Conservation (phyloP, 441 rosid genomes). For the Flueggea neowawraea region DNA sequence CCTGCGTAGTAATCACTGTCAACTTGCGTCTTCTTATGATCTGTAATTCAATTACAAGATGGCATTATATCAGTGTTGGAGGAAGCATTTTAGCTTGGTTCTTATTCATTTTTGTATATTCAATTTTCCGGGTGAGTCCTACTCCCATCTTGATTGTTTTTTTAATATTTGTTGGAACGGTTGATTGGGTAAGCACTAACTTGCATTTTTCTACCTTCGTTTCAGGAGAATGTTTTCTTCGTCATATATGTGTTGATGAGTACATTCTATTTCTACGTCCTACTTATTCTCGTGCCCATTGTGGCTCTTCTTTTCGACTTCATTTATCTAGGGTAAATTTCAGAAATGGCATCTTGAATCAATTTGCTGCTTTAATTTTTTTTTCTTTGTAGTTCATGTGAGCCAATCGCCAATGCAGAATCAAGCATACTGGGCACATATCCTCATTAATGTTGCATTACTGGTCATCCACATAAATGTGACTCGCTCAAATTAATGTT, state of each 20-base stretch:
- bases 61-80: slow-evolving; percentile 89
- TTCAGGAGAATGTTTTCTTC: slow-evolving; percentile 79
- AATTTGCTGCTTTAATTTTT: not conserved
- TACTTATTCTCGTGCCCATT: slow-evolving; percentile 74
- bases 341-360: slow-evolving; percentile 7
- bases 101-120: slow-evolving; percentile 68
- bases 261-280: slow-evolving; percentile 82
- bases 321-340: slow-evolving; percentile 81
- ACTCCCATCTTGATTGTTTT: not conserved
- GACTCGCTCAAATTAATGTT: not conserved
- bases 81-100: slow-evolving; percentile 98
- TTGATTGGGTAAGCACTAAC: slow-evolving; percentile 16
- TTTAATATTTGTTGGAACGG: not conserved
- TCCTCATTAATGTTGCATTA: too few relatives aligned
- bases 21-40: slow-evolving; percentile 97
- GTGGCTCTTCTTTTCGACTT: slow-evolving; percentile 93
- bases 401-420: too few relatives aligned
- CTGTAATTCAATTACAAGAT: slow-evolving; percentile 90
- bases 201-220: slow-evolving; percentile 8
- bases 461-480: too few relatives aligned
- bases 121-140: slow-evolving; percentile 71
- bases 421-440: too few relatives aligned
- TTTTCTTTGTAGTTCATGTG: too few relatives aligned
- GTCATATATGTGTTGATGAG: slow-evolving; percentile 92
- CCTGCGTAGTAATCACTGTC: slow-evolving; percentile 93